Evolutionary conservation across 257 asterid genomes (phyloP), one percentile per base, ranked within the genome.

Genomic region (Solanum boliviense): DNA sequence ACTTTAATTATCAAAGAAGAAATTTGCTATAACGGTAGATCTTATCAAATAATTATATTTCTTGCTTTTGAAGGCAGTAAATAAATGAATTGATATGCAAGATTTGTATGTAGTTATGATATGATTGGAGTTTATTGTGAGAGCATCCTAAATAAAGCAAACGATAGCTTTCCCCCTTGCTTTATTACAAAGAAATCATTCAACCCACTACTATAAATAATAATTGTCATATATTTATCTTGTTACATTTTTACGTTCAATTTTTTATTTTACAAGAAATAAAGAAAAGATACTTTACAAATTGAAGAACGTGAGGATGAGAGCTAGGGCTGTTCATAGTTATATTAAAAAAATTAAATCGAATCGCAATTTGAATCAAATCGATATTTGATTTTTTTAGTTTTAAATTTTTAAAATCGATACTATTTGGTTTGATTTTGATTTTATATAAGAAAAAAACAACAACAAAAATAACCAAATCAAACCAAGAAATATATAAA

Each of bases 161-260:
- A 6, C 36, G 9, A 23, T 18, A 81, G 73, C 74, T 34, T 58
- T 58, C 6, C 87, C 90, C 87, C 91, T 92, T 84, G 88, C 94
- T 92, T 94, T 92, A 86, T 46, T 87, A 91, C 88, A 84, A 91
- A 89, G 93, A 91, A 92, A 94, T 91, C 87, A 93, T 93, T 91
- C 92, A 81, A 81, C 11, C 85, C 68, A 81, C 68, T 74, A 35
- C 6, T 39, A 76, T 48, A 79, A 41, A 29, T 13, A 46, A 81
- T 16, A 81, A 46, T 27, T 27, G 39, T 46, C 25, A 16, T 18
- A 81, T 48, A 29, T 29, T 48, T 29, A 48, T 48, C 85, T 81
- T 81, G 3, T 48, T 76, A 38, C 20, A 41, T 25, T 78, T 75
- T 41, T 13, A n/a, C 35, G 44, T 7, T n/a, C 84, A 38, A 15